Percentiles rank a stretch among this genome's conserved stretches.
Evolutionary conservation across 345 rosid genomes (phyloP).

Genomic region (Rhizophora mangle): DNA sequence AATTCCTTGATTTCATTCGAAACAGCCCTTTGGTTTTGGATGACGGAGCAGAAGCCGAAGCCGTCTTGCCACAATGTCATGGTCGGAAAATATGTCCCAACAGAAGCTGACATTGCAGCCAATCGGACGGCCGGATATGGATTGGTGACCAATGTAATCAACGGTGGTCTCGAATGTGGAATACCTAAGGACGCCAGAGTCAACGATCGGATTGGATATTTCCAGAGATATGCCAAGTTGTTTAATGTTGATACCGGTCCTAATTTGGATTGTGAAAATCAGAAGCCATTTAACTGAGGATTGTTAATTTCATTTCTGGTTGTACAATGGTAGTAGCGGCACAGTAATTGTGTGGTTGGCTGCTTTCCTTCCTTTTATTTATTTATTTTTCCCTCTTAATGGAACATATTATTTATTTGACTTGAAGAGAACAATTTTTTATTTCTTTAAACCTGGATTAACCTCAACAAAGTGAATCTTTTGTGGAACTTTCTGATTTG

Average conservation of each 20-base stretch:
- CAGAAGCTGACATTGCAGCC: slow-evolving; percentile 47
- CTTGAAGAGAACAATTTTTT: no score
- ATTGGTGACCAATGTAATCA: slow-evolving; percentile 79
- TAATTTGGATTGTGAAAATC: slow-evolving; percentile 71
- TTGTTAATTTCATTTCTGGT: background rate
- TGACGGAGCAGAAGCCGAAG: slow-evolving; percentile 62
- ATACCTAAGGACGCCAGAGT: slow-evolving; percentile 53
- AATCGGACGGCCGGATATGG: slow-evolving; percentile 72
- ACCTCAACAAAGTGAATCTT: no score
- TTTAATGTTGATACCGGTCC: slow-evolving; percentile 55
- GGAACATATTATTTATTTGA: no score
- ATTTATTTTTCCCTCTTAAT: no score
- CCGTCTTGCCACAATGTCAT: slow-evolving; percentile 85
- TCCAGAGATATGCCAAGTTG: slow-evolving; percentile 55
- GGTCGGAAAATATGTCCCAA: slow-evolving; percentile 55
- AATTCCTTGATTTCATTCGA: slow-evolving; percentile 67
- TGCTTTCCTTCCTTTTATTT: no score
- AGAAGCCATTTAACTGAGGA: slow-evolving; percentile 37
- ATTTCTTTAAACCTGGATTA: no score
- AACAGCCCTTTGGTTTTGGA: slow-evolving; percentile 93
- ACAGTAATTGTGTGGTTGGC: no score
- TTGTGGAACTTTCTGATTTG: no score
- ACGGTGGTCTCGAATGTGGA: slow-evolving; percentile 85
- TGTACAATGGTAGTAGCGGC: no score
- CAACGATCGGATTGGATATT: slow-evolving; percentile 68